Base-by-base conservation (phyloP, 2,329 filamentous ascomycete genomes). In the Stagonosporopsis chrysanthemi region DNA sequence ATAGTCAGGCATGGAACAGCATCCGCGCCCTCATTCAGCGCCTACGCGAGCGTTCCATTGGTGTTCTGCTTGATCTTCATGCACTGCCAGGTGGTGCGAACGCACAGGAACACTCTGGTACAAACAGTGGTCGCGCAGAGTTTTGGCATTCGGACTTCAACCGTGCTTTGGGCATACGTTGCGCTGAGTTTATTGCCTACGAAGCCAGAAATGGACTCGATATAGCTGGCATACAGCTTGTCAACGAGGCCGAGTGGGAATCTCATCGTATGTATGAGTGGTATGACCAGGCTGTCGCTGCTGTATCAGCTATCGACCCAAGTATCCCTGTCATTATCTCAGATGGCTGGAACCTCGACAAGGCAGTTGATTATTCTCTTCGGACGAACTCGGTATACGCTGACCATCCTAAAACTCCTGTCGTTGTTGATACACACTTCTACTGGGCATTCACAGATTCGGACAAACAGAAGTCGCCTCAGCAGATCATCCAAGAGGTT, bases 81-180 rank as follows among this genome's bases (percentile, higher is more conserved):
- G 84, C 81, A 28, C 74, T 86, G 9, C 84, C 84, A 7, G 84
- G 85, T 14, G 85, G 84, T 12, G 84, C 82, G 6, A 87, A 87
- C 64, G 66, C 68, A 2, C 78, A 83, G 39, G 81, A 81, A 9
- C 85, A 87, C 68, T 84, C 82, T 5, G 85, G 84, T 4, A 86
- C 82, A 7, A 80, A 81, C 62, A 79, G 70, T 50, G 80, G 80
- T 9, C 79, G 78, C 56, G 81, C 83, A 1, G 80, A 81, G 23
- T 75, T 87, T 17, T 87, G 84, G 83, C 68, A 63, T 0, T 81
- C 77, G 15, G 54, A 62, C 2, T 67, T 67, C 11, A 77, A 84
- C 61, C 78, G 80, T 19, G 72, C 78, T 12, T 72, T 83, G 6
- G 81, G 80, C 1, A 77, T 77, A n/a, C 73, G 77, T 22, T 83